Percentiles rank a stretch among this genome's conserved stretches.
Evolutionary conservation across 2,329 filamentous ascomycete species (phyloP).

Genomic region (Cladosporium colombiae): DNA sequence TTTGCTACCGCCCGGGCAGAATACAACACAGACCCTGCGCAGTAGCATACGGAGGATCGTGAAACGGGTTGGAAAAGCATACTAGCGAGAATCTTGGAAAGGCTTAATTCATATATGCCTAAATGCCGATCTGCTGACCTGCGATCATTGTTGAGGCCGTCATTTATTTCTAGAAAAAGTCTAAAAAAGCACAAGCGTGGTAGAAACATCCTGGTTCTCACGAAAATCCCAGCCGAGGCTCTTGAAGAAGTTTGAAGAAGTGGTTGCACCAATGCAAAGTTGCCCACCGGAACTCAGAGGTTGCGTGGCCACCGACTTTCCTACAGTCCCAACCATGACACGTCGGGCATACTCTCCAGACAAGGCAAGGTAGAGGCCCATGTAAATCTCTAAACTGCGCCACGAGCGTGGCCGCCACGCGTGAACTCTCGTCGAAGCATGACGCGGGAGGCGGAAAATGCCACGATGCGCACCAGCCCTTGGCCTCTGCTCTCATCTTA

Average conservation of each 20-base stretch:
- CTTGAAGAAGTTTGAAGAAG: background rate
- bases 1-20: background rate
- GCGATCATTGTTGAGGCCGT: background rate
- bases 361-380: background rate
- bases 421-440: background rate
- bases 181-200: background rate
- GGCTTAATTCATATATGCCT: constrained; percentile 5
- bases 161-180: background rate
- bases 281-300: background rate
- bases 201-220: background rate
- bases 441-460: constrained; percentile 15
- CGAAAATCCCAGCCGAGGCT: background rate
- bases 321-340: background rate
- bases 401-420: background rate
- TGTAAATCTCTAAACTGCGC: constrained; percentile 4
- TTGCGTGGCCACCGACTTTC: background rate
- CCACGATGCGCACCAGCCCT: background rate
- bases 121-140: background rate
- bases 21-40: background rate
- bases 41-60: background rate
- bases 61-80: background rate
- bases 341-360: background rate
- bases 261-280: background rate
- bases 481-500: constrained; percentile 11
- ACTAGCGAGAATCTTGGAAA: constrained; percentile 2